Evolutionary conservation across 2,329 filamentous ascomycete genomes (phyloP).

Genomic region (Pyrenochaeta sp.): DNA sequence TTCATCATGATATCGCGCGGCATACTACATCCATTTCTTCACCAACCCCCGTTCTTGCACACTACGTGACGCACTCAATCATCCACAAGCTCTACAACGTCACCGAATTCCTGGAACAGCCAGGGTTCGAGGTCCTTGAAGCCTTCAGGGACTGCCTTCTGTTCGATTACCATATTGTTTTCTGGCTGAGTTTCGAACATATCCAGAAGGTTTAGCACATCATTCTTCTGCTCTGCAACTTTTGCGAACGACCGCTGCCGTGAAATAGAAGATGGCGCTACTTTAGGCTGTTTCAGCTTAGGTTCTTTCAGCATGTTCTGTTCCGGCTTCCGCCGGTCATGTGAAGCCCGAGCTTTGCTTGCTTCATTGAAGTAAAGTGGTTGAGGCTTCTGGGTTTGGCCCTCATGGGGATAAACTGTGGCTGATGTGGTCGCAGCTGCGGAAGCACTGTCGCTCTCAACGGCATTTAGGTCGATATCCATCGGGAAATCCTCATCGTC

Average conservation of each 20-base stretch:
- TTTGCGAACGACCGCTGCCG: not conserved
- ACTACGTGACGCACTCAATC: conserved; percentile 7
- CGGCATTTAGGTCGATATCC: not conserved
- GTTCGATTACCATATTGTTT: not conserved
- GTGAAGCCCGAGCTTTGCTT: not conserved
- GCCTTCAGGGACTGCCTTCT: conserved; percentile 24
- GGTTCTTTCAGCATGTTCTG: not conserved
- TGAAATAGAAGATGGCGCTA: not conserved
- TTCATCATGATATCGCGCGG: too few species aligned
- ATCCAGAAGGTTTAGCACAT: not conserved
- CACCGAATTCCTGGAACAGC: conserved; percentile 51
- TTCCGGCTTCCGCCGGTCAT: not conserved
- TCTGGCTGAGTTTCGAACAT: not conserved
- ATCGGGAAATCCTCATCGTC: conserved; percentile 13
- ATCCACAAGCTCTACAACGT: conserved; percentile 50
- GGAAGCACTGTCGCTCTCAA: not conserved
- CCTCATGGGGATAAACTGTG: not conserved
- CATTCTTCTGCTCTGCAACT: not conserved
- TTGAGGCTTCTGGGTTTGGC: not conserved
- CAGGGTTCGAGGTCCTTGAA: conserved; percentile 50
- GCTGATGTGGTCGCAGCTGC: not conserved
- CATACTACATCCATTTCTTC: too few species aligned
- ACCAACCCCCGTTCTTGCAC: not conserved
- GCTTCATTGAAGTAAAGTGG: not conserved
- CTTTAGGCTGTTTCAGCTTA: not conserved